phyloP scores from a whole-genome alignment of 345 rosid species.

The Clausena lansium region DNA sequence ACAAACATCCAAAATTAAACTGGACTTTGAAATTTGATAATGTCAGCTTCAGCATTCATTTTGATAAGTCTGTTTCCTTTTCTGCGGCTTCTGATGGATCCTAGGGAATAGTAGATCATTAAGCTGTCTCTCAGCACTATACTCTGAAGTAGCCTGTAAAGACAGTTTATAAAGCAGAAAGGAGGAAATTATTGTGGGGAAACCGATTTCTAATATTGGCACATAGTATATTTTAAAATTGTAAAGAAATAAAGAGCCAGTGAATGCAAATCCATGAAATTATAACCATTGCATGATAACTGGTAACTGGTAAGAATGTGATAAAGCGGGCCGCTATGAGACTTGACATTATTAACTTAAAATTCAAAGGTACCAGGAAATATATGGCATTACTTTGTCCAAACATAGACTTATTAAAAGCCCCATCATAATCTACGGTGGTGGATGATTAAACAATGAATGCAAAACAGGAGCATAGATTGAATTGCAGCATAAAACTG shows the following conservation, averaged over 20 bases:
- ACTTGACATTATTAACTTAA: neutral
- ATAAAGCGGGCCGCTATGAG: neutral
- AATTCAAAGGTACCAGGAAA: neutral
- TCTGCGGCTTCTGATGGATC: slow-evolving; percentile 28
- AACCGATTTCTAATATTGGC: neutral
- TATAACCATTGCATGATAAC: neutral
- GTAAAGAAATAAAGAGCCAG: neutral
- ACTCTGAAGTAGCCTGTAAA: slow-evolving; percentile 79
- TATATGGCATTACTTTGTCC: neutral
- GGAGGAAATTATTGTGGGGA: neutral
- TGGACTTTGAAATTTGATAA: neutral
- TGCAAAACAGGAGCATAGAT: neutral
- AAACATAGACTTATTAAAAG: neutral
- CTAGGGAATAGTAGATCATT: slow-evolving; percentile 68
- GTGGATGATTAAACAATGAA: neutral
- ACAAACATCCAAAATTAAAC: slow-evolving; percentile 18
- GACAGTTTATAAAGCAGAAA: neutral
- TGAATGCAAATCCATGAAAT: neutral
- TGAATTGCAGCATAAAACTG: neutral
- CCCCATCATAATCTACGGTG: neutral
- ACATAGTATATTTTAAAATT: neutral
- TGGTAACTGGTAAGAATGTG: neutral
- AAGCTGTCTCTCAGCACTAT: slow-evolving; percentile 73
- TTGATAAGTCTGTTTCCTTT: slow-evolving; percentile 43
- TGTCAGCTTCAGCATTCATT: slow-evolving; percentile 34